A percentile compares a stretch with the other conserved stretches of the same genome.
Conservation (phyloP, 345 rosid genomes). For the Erodium maritimum region DNA sequence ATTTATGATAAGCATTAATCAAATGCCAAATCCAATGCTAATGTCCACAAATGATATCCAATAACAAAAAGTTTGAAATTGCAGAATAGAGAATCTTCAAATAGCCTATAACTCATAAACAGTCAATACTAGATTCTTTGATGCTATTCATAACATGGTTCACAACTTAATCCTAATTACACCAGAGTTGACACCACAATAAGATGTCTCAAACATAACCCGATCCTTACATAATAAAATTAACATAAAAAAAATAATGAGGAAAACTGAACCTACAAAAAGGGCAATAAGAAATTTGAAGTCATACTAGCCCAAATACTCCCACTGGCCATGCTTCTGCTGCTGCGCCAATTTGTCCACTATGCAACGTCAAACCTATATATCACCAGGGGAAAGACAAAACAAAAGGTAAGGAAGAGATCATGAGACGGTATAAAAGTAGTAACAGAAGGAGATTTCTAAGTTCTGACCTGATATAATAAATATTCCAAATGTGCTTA, state of each 20-base stretch:
- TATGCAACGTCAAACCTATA: slow-evolving; percentile 74
- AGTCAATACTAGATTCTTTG: no score
- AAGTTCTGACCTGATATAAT: slow-evolving; percentile 55
- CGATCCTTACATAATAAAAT: background rate
- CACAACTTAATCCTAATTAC: no score
- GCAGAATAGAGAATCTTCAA: no score
- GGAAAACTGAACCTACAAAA: slow-evolving; percentile 24
- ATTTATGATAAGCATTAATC: background rate
- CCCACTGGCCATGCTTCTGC: slow-evolving; percentile 83
- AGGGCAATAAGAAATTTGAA: slow-evolving; percentile 26
- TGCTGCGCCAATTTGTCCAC: slow-evolving; percentile 70
- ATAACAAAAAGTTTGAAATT: background rate
- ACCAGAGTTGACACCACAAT: no score
- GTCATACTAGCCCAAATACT: slow-evolving; percentile 81
- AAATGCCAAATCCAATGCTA: slow-evolving; percentile 1
- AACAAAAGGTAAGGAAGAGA: slow-evolving; percentile 3
- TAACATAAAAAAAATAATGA: background rate
- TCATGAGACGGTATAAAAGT: background rate
- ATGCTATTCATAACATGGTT: no score
- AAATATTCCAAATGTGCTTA: slow-evolving; percentile 70
- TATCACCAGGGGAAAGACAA: background rate
- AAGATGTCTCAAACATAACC: no score
- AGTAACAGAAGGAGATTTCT: background rate
- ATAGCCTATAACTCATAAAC: no score
- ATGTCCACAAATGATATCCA: background rate